Evolutionary conservation across 1,284 basidiomycete species (phyloP), one percentile per base, ranked within the genome.

Genomic region (Cutaneotrichosporon cavernicola): DNA sequence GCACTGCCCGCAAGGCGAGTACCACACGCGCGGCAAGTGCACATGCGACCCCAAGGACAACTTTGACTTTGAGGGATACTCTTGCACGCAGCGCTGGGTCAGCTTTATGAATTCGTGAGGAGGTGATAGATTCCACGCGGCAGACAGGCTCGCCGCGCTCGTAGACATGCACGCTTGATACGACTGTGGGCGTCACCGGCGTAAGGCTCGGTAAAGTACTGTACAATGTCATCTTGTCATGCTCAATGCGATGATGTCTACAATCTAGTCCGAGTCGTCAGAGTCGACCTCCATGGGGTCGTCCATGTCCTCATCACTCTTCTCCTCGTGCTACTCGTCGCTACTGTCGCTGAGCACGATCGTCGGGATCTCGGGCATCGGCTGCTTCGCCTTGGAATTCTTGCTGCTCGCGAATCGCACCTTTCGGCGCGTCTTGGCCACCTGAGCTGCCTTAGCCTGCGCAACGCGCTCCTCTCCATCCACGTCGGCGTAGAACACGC

Each of bases 1-100:
- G 76, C 79, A 80, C 64, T 81, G 80, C 63, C 81, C 81, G 0
- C 75, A 76, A 62, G 80, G 80, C 10, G 77, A 79, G 16, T 75
- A 78, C 11, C 80, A 82, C 65, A 64, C 70, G 18, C 69, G 73
- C 40, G 75, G 75, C 16, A 76, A 76, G 46, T 82, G 81, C 65
- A 77, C 72, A 71, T 81, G 80, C 66, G 75, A 82, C 65, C 70
- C 71, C 26, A 67, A 63, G 34, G 77, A 81, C 69, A 80, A 78
- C 68, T 81, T 81, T 67, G 77, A 80, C 51, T 53, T 53, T 66
- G 77, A 81, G 63, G 78, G 79, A n/a, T 61, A 61, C 43, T 61
- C 60, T 30, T 61, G 60, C 51, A 61, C 52, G 31, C 4, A 5
- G 16, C 51, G 38, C 26, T 61, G 26, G 32, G 13, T 51, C 32